Evolutionary conservation across 768 basidiomycete genomes (phyloP), one percentile per base, ranked within the genome.

Genomic region (Stropharia rugosoannulata): DNA sequence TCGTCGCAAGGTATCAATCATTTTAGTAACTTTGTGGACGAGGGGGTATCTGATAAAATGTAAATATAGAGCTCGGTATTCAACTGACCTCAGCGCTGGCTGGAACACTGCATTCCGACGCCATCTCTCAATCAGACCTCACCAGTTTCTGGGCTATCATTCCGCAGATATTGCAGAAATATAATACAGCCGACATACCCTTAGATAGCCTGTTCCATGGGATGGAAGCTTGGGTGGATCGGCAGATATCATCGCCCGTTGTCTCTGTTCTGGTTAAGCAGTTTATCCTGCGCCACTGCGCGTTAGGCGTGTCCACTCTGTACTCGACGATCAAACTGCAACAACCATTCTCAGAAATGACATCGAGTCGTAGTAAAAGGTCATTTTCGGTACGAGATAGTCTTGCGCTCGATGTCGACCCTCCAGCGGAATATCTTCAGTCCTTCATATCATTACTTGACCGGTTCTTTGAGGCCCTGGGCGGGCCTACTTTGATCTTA

Each of bases 81-180:
- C 58, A 59, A 19, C 22, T 59, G 7, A 51, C 45, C 35, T 32
- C 39, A 4, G 49, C 58, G 13, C 22, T 59, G 5, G 49, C 49
- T 12, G 46, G 39, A 15, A 27, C 41, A 15, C 55, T 59, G 38
- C 27, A n/a, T 12, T 48, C 44, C 7, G 41, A 59, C 36, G 37
- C 42, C 19, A 47, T 59, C 9, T 42, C 49, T 6, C 29, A 35
- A 18, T 43, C 49, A 4, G 45, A 59, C 10, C 8, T 55, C 12
- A 12, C 44, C 16, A 52, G 35, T 1, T 52, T 55, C 36, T 59
- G 58, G 58, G 38, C 38, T 13, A 43, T 58, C 18, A 8, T 58
- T 19, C 25, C 27, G 25, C 46, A 48, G 4, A 48, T 48, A 10
- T 5, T 29, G 25, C 46, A 32, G 13, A 48, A 32, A n/a, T 16